These are phyloP conservation scores for Fomitopsis serialis DNA, from an alignment of 768 basidiomycete genomes.

Conservation along the genomic window DNA sequence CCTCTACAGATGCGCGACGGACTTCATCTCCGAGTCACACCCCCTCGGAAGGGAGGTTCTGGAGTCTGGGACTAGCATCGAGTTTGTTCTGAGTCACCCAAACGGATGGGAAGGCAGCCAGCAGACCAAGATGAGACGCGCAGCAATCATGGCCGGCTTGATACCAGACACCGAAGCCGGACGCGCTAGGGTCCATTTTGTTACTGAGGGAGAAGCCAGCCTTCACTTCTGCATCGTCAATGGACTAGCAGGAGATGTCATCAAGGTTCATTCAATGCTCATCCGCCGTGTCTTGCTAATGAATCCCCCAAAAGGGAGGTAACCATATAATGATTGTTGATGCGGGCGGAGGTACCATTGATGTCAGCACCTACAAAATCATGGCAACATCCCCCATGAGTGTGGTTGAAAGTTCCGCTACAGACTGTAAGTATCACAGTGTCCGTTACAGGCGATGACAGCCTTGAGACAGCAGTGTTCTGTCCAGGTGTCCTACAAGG, in stretches of 20 bases:
- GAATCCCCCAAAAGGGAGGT: slow-evolving; percentile 27
- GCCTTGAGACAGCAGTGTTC: too few species aligned
- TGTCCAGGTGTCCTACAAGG: slow-evolving; percentile 35
- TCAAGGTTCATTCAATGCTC: slow-evolving; percentile 24
- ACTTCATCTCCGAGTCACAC: slow-evolving; percentile 44
- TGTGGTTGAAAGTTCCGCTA: slow-evolving; percentile 42
- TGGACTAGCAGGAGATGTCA: slow-evolving; percentile 34
- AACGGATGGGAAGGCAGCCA: slow-evolving; percentile 64
- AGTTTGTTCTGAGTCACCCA: slow-evolving; percentile 55
- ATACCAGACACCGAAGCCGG: slow-evolving; percentile 34
- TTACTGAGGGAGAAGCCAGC: slow-evolving; percentile 63
- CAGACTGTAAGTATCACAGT: background rate
- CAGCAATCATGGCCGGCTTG: slow-evolving; percentile 47
- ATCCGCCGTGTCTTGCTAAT: too few species aligned
- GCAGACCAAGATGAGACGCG: slow-evolving; percentile 50
- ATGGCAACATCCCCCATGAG: slow-evolving; percentile 19
- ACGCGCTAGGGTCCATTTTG: slow-evolving; percentile 42
- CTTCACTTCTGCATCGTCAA: slow-evolving; percentile 51
- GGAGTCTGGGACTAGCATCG: slow-evolving; percentile 35
- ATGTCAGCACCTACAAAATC: slow-evolving; percentile 50
- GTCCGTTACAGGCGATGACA: background rate
- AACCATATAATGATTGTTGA: slow-evolving; percentile 50
- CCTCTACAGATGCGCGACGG: slow-evolving; percentile 36
- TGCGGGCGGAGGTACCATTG: slow-evolving; percentile 58
- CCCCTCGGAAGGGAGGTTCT: slow-evolving; percentile 39